Evolutionary conservation across 805 yeast species (phyloP).

Genomic region (Pichia insulana): DNA sequence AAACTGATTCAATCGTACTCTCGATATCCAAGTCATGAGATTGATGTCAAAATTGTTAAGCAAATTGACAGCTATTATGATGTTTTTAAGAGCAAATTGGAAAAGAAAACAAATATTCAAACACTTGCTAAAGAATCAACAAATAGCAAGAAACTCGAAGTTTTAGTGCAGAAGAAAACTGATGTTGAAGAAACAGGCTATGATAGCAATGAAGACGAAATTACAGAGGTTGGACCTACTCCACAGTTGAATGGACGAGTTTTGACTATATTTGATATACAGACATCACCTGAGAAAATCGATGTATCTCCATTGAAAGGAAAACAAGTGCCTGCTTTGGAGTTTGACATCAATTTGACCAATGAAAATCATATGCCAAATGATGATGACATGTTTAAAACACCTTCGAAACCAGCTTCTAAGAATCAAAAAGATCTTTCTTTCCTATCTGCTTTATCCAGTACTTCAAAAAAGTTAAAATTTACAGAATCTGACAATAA

Average conservation of each 20-base stretch:
- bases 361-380: neutral
- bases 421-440: neutral
- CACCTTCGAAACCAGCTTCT: constrained; percentile 19
- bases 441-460: neutral
- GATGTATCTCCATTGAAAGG: constrained; percentile 2
- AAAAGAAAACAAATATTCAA: neutral
- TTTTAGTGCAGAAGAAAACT: neutral
- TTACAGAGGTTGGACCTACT: constrained; percentile 65
- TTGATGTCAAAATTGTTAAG: neutral
- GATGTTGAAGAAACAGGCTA: neutral
- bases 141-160: neutral
- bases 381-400: constrained; percentile 18
- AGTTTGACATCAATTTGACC: neutral
- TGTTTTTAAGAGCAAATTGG: neutral
- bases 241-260: constrained; percentile 80
- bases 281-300: constrained; percentile 14
- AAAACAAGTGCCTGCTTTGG: neutral
- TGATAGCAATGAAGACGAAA: constrained; percentile 1
- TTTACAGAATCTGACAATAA: neutral
- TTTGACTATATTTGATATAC: constrained; percentile 59
- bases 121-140: too few relatives aligned
- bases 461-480: constrained; percentile 1
- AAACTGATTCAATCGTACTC: constrained; percentile 2
- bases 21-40: neutral
- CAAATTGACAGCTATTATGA: constrained; percentile 2